Conservation (phyloP, 179 eudicot species). For the Vitellaria paradoxa region DNA sequence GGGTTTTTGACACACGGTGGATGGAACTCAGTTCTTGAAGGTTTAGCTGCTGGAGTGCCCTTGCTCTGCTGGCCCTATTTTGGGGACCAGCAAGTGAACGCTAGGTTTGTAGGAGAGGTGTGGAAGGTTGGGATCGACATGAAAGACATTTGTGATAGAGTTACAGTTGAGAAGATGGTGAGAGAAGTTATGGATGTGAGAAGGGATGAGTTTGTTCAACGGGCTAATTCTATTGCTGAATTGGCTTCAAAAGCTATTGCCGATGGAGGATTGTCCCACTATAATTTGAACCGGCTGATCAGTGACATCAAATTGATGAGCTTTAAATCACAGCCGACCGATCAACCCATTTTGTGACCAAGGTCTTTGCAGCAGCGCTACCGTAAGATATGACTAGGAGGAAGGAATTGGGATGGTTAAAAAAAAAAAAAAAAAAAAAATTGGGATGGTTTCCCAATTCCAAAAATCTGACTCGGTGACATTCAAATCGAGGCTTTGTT, state of each 20-base stretch:
- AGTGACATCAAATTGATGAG: neutral
- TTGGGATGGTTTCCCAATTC: no score
- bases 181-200: neutral
- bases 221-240: neutral
- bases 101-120: neutral
- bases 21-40: neutral
- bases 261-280: neutral
- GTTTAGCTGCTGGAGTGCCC: neutral
- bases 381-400: no score
- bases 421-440: no score
- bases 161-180: neutral
- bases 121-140: neutral
- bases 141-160: neutral
- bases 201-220: neutral
- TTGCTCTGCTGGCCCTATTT: neutral
- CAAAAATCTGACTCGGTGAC: no score
- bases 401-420: no score
- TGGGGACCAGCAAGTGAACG: neutral
- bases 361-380: no score
- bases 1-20: no score
- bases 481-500: no score
- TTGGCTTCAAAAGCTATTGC: no score
- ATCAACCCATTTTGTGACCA: no score
- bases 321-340: no score
- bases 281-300: neutral